These are phyloP conservation scores for Aphanocladium album DNA, from an alignment of 2,329 filamentous ascomycete genomes.

Conservation along the genomic window DNA sequence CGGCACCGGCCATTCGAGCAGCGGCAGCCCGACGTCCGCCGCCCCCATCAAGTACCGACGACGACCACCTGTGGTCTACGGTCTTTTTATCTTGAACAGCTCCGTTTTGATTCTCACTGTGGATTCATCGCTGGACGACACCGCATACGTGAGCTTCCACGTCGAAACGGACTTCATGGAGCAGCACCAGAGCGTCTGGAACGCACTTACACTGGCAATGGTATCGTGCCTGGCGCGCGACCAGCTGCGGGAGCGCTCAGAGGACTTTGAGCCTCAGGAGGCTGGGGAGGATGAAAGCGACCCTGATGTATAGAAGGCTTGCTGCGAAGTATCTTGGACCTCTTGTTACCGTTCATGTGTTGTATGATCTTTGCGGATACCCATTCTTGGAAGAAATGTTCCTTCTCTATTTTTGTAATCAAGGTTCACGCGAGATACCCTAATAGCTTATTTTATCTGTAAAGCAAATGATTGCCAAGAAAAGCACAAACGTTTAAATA, in stretches of 20 bases:
- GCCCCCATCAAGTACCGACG: slow-evolving; percentile 21
- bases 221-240: slow-evolving; percentile 37
- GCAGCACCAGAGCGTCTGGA: slow-evolving; percentile 38
- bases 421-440: not conserved
- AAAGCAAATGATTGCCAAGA: too few relatives aligned
- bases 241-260: slow-evolving; percentile 29
- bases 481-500: too few relatives aligned
- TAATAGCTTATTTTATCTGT: not conserved
- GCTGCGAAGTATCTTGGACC: not conserved
- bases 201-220: slow-evolving; percentile 38
- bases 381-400: not conserved
- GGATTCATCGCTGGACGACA: slow-evolving; percentile 32
- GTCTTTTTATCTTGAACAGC: slow-evolving; percentile 37
- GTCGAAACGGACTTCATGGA: slow-evolving; percentile 37
- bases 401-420: not conserved
- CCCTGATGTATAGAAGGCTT: slow-evolving; percentile 27
- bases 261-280: slow-evolving; percentile 31
- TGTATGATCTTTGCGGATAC: not conserved
- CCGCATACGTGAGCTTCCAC: slow-evolving; percentile 37
- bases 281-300: slow-evolving; percentile 29
- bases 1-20: not conserved
- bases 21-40: not conserved
- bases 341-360: not conserved
- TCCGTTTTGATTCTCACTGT: slow-evolving; percentile 35
- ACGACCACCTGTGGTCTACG: slow-evolving; percentile 37